A percentile compares a stretch with the other conserved stretches of the same genome.
Evolutionary conservation across 1,139 yeast species (phyloP).

Genomic region (Suhomyces taliae): DNA sequence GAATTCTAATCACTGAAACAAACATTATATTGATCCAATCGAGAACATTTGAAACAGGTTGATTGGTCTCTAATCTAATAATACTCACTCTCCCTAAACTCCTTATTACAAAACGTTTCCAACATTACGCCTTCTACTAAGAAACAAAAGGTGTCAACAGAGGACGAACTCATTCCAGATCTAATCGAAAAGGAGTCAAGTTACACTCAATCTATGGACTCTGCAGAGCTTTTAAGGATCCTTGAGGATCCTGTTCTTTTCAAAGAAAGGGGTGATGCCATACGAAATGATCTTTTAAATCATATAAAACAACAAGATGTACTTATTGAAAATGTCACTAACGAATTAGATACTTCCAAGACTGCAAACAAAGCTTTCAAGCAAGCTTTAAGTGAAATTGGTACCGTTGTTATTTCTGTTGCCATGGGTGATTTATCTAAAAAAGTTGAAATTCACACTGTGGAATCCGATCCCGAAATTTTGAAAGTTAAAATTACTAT

Average conservation of each 20-base stretch:
- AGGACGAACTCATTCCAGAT: background rate
- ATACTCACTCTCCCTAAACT: background rate
- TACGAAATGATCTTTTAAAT: constrained; percentile 34
- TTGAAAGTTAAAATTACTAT: constrained; percentile 77
- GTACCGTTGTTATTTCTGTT: constrained; percentile 78
- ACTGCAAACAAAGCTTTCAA: constrained; percentile 75
- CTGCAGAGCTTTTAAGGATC: constrained; percentile 32
- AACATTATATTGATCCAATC: too few species aligned
- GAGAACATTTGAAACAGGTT: too few species aligned
- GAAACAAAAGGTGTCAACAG: constrained; percentile 10
- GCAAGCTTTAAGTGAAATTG: constrained; percentile 74
- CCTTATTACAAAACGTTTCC: constrained; percentile 4
- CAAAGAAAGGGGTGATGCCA: constrained; percentile 27
- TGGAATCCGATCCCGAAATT: constrained; percentile 74
- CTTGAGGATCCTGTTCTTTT: constrained; percentile 43
- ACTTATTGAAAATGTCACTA: constrained; percentile 27
- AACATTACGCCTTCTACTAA: constrained; percentile 12
- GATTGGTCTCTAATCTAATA: background rate
- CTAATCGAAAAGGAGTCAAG: background rate
- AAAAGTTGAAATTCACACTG: constrained; percentile 70
- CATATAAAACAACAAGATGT: constrained; percentile 36
- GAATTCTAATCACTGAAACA: background rate
- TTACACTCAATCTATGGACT: constrained; percentile 25
- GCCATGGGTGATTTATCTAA: constrained; percentile 84
- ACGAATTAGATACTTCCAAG: constrained; percentile 54